These are phyloP conservation scores for Polymyxa betae DNA, from an alignment of 208 protist species.

Conservation along the genomic window DNA sequence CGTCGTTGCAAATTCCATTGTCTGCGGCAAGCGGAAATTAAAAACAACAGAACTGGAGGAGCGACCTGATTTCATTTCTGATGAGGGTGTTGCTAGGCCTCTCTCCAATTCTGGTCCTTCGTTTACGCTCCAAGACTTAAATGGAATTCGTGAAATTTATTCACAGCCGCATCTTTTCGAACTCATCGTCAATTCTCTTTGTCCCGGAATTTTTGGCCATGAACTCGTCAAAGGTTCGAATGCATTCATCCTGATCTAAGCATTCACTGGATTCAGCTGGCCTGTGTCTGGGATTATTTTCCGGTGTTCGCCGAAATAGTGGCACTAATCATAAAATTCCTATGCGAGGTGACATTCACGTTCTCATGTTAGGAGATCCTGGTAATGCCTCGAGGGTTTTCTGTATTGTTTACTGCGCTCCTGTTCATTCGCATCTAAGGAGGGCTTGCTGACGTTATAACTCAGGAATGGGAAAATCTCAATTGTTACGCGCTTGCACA, in stretches of 20 bases:
- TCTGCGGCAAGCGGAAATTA: constrained; percentile 64
- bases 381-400: constrained; percentile 75
- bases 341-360: constrained; percentile 84
- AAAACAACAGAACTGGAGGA: no score
- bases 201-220: constrained; percentile 87
- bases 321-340: neutral
- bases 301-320: constrained; percentile 76
- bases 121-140: constrained; percentile 67
- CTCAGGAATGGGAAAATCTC: constrained; percentile 52
- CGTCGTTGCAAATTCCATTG: constrained; percentile 73
- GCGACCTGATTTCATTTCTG: no score
- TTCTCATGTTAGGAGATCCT: constrained; percentile 90
- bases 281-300: constrained; percentile 87
- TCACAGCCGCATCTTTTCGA: constrained; percentile 80
- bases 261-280: neutral
- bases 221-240: constrained; percentile 78
- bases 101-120: constrained; percentile 17
- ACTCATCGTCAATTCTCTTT: constrained; percentile 84
- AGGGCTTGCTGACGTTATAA: no score
- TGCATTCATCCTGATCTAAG: neutral
- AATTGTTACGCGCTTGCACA: constrained; percentile 86
- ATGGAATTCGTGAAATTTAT: constrained; percentile 71
- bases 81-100: neutral
- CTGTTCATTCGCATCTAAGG: no score
- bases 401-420: neutral